phyloP scores from a whole-genome alignment of 208 protist genomes.

The Perkinsela sp. region DNA sequence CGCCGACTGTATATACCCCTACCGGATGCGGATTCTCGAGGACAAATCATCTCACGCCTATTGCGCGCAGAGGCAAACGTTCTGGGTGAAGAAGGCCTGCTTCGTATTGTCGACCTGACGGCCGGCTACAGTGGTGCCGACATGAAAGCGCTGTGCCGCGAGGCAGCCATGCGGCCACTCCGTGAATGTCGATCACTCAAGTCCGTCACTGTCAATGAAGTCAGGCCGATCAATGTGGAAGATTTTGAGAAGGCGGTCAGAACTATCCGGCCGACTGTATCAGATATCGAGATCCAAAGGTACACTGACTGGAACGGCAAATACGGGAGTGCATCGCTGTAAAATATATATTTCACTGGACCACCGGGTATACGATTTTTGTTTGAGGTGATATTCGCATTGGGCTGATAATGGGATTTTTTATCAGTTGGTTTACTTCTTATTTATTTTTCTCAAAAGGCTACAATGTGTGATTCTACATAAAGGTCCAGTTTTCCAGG shows the following conservation, averaged over 20 bases:
- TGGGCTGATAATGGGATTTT: too few relatives aligned
- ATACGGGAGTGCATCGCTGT: slow-evolving; percentile 11
- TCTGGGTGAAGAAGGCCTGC: slow-evolving; percentile 35
- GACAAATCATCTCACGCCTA: slow-evolving; percentile 52
- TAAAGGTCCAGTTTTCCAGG: too few relatives aligned
- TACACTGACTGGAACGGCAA: slow-evolving; percentile 45
- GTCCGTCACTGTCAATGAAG: slow-evolving; percentile 7
- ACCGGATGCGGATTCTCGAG: slow-evolving; percentile 25
- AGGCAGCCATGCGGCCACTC: slow-evolving; percentile 62
- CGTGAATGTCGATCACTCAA: slow-evolving; percentile 20
- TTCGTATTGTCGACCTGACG: slow-evolving; percentile 23
- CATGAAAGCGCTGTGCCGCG: slow-evolving; percentile 56
- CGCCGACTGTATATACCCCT: slow-evolving; percentile 73
- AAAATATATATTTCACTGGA: too few relatives aligned
- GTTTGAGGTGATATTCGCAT: too few relatives aligned
- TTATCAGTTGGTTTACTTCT: too few relatives aligned
- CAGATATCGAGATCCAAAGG: slow-evolving; percentile 18
- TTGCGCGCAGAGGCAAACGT: slow-evolving; percentile 22
- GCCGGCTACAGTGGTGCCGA: slow-evolving; percentile 66
- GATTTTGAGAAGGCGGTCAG: slow-evolving; percentile 39
- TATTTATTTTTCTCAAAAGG: too few relatives aligned
- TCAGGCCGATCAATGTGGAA: slow-evolving; percentile 12
- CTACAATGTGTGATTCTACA: too few relatives aligned
- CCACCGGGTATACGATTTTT: too few relatives aligned
- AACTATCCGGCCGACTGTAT: slow-evolving; percentile 43